Base-by-base conservation (phyloP, 495 filamentous ascomycete species). In the Opeltia flavorubescens region DNA sequence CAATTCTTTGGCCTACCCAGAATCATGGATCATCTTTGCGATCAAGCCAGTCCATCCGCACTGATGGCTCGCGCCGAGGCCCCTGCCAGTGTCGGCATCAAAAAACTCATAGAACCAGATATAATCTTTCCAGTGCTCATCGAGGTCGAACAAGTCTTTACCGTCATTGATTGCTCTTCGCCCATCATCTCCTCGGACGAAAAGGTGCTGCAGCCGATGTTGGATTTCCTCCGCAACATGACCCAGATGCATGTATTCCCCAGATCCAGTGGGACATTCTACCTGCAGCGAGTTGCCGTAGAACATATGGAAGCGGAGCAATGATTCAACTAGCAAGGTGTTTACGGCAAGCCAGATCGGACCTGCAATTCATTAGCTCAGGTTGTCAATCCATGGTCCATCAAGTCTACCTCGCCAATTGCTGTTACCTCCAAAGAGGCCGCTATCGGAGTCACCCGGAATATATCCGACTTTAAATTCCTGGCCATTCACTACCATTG, bases 51-150 rank as follows among this genome's bases (percentile, higher is more conserved):
- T 95, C 91, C 91, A 96, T 4, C 89, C 89, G 50, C 86, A 94
- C 60, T 96, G 89, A 63, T 96, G 91, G 39, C 84, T 91, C 20
- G 89, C 86, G 44, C 89, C 89, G 6, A 95, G 69, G 5, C 91
- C 89, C 43, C 86, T 79, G 13, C 91, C 89, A 23, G 69, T 80
- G 58, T 96, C 91, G 24, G 85, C 89, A 55, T 96, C 89, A 56
- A 96, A 96, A 68, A 93, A 96, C 62, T 96, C 89, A 57, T 94
- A 81, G 72, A 93, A 96, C 82, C 86, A 94, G 49, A 95, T 65
- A 55, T 94, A 76, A 58, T 95, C 87, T 59, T 77, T 86, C 89
- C 89, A 95, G 63, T 94, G 68, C 20, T 84, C 77, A 61, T 96
- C 85, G 51, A 80, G 91, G 65, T 96, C 86, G 27, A 96, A 77